These are phyloP conservation scores for Chara braunii DNA, from an alignment of 139 green algal genomes.

Conservation along the genomic window DNA sequence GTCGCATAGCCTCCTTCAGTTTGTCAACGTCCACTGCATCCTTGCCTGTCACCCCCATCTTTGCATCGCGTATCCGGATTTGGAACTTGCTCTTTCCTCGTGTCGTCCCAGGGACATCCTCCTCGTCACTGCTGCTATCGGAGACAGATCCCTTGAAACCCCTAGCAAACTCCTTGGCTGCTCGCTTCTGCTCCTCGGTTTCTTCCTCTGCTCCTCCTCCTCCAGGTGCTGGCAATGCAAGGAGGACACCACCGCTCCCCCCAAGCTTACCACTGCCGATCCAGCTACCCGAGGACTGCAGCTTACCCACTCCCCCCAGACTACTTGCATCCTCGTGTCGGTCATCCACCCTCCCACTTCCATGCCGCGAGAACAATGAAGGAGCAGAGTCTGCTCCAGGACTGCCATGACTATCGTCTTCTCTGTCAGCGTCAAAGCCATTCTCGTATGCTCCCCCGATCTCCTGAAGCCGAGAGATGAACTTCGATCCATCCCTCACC, in stretches of 20 bases:
- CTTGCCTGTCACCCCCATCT: slow-evolving; percentile 10
- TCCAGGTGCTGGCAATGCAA: neutral
- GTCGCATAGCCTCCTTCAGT: slow-evolving; percentile 18
- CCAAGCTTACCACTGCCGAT: no score
- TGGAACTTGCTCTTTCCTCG: neutral
- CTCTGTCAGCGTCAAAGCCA: neutral
- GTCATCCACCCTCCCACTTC: no score
- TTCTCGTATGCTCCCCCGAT: neutral
- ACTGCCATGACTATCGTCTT: no score
- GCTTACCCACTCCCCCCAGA: no score
- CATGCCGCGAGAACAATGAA: no score
- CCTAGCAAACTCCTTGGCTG: slow-evolving; percentile 23
- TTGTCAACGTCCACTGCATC: slow-evolving; percentile 18
- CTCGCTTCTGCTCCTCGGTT: slow-evolving; percentile 20
- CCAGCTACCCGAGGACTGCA: no score
- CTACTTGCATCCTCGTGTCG: no score
- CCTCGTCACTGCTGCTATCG: slow-evolving; percentile 13
- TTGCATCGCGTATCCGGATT: slow-evolving; percentile 1
- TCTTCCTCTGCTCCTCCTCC: neutral
- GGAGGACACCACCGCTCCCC: no score
- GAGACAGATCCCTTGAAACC: neutral
- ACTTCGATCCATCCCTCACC: neutral
- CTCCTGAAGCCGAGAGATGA: neutral
- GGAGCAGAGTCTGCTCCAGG: no score
- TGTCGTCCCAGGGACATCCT: neutral